These are phyloP conservation scores for Penicillium vulpinum DNA, from an alignment of 2,329 filamentous ascomycete species.

Conservation along the genomic window DNA sequence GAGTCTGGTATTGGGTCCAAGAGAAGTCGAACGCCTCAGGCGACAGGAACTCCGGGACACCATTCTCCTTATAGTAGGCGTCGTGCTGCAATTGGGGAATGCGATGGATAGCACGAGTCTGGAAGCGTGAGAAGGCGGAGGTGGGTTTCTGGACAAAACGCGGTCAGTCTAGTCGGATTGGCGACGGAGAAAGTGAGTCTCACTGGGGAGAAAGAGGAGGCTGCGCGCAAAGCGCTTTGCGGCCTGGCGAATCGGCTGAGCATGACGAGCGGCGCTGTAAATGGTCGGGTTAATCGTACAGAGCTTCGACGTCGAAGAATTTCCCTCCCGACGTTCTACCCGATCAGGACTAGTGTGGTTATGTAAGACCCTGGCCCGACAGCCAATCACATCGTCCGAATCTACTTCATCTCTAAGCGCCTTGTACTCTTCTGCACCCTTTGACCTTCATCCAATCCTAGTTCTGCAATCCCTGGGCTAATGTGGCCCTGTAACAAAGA, in stretches of 20 bases:
- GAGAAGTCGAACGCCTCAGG: conserved; percentile 69
- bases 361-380: conserved; percentile 19
- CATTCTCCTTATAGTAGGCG: conserved; percentile 48
- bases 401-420: conserved; percentile 22
- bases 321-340: conserved; percentile 33
- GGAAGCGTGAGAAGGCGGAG: conserved; percentile 39
- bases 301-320: conserved; percentile 34
- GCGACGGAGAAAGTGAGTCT: conserved; percentile 12
- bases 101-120: conserved; percentile 44
- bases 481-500: conserved; percentile 9
- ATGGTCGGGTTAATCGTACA: conserved; percentile 20
- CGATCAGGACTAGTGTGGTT: conserved; percentile 30
- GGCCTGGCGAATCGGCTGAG: conserved; percentile 46
- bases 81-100: conserved; percentile 54
- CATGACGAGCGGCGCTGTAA: conserved; percentile 36
- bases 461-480: conserved; percentile 4
- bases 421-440: conserved; percentile 5
- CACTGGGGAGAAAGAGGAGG: conserved; percentile 38
- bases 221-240: conserved; percentile 46
- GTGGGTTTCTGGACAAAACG: conserved; percentile 32
- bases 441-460: conserved; percentile 4
- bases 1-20: conserved; percentile 78
- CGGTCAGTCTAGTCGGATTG: conserved; percentile 21
- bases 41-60: conserved; percentile 71
- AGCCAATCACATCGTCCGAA: conserved; percentile 16